These are phyloP conservation scores for Candida takata DNA, from an alignment of 805 yeast species.

Conservation along the genomic window DNA sequence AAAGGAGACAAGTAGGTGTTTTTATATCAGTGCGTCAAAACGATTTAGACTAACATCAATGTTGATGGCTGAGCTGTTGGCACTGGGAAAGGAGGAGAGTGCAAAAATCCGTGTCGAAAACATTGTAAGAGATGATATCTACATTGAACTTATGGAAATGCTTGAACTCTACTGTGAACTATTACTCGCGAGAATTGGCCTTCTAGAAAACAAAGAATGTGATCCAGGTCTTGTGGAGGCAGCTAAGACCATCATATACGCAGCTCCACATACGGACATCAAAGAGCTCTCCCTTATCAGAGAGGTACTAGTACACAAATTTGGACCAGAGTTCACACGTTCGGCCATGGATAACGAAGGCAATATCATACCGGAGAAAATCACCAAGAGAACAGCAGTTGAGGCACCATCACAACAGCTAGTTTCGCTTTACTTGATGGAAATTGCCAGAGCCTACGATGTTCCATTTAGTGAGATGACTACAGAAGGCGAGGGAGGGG, in stretches of 20 bases:
- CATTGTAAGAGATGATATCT: conserved; percentile 74
- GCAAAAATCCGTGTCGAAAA: conserved; percentile 82
- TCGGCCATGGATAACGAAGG: conserved; percentile 44
- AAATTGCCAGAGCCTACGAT: conserved; percentile 73
- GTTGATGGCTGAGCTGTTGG: conserved; percentile 60
- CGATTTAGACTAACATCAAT: background rate
- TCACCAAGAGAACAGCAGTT: conserved; percentile 53
- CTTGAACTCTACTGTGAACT: conserved; percentile 80
- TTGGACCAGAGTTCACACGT: conserved; percentile 55
- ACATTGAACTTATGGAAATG: conserved; percentile 70
- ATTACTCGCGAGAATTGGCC: conserved; percentile 62
- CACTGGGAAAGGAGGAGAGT: conserved; percentile 68
- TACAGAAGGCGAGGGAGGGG: conserved; percentile 21
- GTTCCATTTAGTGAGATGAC: conserved; percentile 62
- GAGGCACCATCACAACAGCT: conserved; percentile 61
- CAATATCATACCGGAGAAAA: conserved; percentile 58
- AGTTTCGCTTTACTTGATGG: conserved; percentile 64
- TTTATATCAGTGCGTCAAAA: background rate
- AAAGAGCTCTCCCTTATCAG: conserved; percentile 58
- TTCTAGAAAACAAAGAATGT: conserved; percentile 36
- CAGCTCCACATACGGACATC: conserved; percentile 68
- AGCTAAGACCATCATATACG: conserved; percentile 56
- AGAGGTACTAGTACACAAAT: conserved; percentile 55
- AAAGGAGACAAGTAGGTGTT: conserved; percentile 39
- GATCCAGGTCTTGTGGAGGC: conserved; percentile 48